These are phyloP conservation scores for Hygrophoropsis aurantiaca DNA, from an alignment of 768 basidiomycete species.

Conservation along the genomic window DNA sequence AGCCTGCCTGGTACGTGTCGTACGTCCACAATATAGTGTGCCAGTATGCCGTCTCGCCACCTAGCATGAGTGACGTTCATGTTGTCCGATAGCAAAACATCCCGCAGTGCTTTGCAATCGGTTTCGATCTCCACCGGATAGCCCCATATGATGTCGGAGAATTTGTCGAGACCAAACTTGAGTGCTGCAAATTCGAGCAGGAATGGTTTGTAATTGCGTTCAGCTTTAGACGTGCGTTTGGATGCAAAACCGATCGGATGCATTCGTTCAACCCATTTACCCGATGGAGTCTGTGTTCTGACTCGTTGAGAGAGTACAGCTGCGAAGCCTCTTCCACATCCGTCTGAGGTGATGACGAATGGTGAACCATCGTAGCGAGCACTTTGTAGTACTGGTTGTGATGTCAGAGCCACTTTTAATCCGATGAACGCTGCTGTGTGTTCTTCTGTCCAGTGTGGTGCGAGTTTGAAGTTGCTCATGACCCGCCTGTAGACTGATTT, in stretches of 20 bases:
- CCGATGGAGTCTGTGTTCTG: conserved; percentile 13
- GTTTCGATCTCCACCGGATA: conserved; percentile 30
- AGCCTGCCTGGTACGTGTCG: conserved; percentile 18
- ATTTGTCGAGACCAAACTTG: conserved; percentile 33
- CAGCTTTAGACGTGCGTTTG: conserved; percentile 29
- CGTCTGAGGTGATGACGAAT: conserved; percentile 38
- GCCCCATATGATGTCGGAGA: conserved; percentile 26
- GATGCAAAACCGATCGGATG: conserved; percentile 26
- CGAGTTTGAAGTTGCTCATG: too few relatives aligned
- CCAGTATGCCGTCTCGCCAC: conserved; percentile 28
- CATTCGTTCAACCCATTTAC: conserved; percentile 9
- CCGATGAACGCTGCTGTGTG: conserved; percentile 25
- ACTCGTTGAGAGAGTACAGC: conserved; percentile 28
- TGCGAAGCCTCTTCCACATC: conserved; percentile 31
- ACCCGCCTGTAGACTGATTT: conserved; percentile 29
- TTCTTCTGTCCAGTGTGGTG: conserved; percentile 13
- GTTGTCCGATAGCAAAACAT: conserved; percentile 20
- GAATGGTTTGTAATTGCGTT: conserved; percentile 34
- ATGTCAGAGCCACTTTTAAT: conserved; percentile 31
- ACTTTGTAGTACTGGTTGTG: conserved; percentile 30
- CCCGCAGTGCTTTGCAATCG: conserved; percentile 22
- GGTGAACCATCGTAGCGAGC: conserved; percentile 34
- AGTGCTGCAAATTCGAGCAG: conserved; percentile 36
- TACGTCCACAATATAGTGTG: conserved; percentile 12
- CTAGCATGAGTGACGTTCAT: conserved; percentile 19